A percentile compares a stretch with the other conserved stretches of the same genome.
Evolutionary conservation across 768 basidiomycete genomes (phyloP).

Genomic region (Coprinellus aureogranulatus): DNA sequence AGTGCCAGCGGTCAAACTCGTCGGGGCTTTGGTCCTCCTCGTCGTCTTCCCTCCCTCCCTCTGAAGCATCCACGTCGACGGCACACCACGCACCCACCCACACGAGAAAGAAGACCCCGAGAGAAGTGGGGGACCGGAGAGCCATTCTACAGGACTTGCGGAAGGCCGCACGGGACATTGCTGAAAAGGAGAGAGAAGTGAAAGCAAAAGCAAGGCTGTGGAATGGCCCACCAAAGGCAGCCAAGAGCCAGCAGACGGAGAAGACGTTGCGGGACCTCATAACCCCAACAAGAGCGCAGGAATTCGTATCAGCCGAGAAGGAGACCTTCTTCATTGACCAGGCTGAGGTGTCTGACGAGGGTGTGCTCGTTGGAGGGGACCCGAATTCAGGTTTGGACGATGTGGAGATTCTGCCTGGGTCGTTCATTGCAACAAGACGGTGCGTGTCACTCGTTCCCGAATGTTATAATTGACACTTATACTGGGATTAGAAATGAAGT

Average conservation of each 20-base stretch:
- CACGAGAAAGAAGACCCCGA: too few species aligned
- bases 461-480: neutral
- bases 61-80: neutral
- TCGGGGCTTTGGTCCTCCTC: too few species aligned
- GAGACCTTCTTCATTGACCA: neutral
- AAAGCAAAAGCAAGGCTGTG: neutral
- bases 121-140: too few species aligned
- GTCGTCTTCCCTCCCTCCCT: too few species aligned
- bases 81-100: neutral
- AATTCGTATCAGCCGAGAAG: neutral
- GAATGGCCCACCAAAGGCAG: neutral
- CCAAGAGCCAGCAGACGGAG: neutral
- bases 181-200: neutral
- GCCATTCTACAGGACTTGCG: too few species aligned
- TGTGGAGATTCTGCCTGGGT: slow-evolving; percentile 32
- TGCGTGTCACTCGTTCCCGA: slow-evolving; percentile 16
- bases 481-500: slow-evolving; percentile 25
- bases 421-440: slow-evolving; percentile 50
- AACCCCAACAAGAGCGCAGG: neutral
- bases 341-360: neutral
- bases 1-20: too few species aligned
- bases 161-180: too few species aligned
- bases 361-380: neutral
- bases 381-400: slow-evolving; percentile 7
- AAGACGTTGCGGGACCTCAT: neutral